Evolutionary conservation across 176 grass and related monocot species (phyloP).

Genomic region (Canna indica): DNA sequence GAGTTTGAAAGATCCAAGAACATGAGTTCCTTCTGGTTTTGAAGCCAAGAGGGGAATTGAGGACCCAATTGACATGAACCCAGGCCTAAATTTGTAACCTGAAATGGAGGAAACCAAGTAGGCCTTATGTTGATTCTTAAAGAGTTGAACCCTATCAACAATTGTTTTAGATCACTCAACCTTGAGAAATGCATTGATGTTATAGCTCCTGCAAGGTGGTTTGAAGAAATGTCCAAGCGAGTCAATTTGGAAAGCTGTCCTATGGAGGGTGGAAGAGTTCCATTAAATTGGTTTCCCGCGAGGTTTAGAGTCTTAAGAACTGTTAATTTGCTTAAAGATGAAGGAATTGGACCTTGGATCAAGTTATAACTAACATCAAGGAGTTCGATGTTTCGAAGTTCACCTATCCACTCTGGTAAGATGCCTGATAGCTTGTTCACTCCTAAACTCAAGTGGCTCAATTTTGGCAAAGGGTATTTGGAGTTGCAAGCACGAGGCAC

Average conservation of each 20-base stretch:
- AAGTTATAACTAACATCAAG: slow-evolving; percentile 9
- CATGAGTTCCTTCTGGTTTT: slow-evolving; percentile 11
- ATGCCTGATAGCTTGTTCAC: slow-evolving; percentile 12
- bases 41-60: slow-evolving; percentile 40
- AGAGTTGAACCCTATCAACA: slow-evolving; percentile 17
- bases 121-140: slow-evolving; percentile 16
- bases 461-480: background rate
- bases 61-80: slow-evolving; percentile 32
- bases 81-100: slow-evolving; percentile 1
- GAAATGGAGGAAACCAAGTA: slow-evolving; percentile 43
- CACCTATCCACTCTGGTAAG: slow-evolving; percentile 7
- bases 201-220: background rate
- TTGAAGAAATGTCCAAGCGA: background rate
- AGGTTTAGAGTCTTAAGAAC: background rate
- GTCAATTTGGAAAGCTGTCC: slow-evolving; percentile 6
- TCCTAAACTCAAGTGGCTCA: background rate
- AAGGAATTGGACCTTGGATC: background rate
- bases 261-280: background rate
- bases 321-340: background rate
- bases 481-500: background rate
- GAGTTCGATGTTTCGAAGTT: background rate
- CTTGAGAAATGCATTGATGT: slow-evolving; percentile 6
- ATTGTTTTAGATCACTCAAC: slow-evolving; percentile 8
- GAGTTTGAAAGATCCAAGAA: slow-evolving; percentile 23
- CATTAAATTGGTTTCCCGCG: background rate